Percentiles rank a stretch among this genome's conserved stretches.
Evolutionary conservation across 2,329 filamentous ascomycete species (phyloP).

Genomic region (Penicillium sp.): DNA sequence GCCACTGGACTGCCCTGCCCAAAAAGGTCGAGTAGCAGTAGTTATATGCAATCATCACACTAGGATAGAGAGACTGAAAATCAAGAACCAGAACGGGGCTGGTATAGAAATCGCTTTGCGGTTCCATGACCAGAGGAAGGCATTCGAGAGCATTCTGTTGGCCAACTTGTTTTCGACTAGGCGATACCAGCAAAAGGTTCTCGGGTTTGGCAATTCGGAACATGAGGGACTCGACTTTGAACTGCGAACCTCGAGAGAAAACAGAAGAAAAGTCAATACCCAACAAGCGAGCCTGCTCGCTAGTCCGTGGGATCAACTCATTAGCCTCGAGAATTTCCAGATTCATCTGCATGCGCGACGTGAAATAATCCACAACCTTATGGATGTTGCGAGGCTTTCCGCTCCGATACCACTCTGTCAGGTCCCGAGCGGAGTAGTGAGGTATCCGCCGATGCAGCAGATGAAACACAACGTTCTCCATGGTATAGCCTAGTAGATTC

Average conservation of each 20-base stretch:
- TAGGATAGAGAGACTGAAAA: slow-evolving; percentile 94
- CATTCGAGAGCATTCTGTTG: slow-evolving; percentile 93
- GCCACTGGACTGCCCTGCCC: slow-evolving; percentile 78
- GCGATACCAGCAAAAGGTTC: slow-evolving; percentile 85
- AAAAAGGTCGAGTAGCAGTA: slow-evolving; percentile 98
- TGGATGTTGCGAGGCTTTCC: slow-evolving; percentile 63
- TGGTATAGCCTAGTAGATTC: slow-evolving; percentile 85
- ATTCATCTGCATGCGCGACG: slow-evolving; percentile 70
- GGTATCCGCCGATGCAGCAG: slow-evolving; percentile 81
- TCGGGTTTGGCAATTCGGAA: slow-evolving; percentile 97
- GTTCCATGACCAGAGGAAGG: slow-evolving; percentile 93
- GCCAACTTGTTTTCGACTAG: slow-evolving; percentile 85
- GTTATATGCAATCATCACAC: slow-evolving; percentile 98
- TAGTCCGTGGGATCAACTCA: slow-evolving; percentile 81
- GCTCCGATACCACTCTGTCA: slow-evolving; percentile 78
- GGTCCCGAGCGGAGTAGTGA: slow-evolving; percentile 72
- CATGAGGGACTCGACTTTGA: slow-evolving; percentile 98
- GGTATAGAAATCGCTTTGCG: slow-evolving; percentile 87
- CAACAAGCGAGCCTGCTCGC: slow-evolving; percentile 86
- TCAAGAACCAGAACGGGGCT: slow-evolving; percentile 87
- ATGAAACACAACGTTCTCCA: slow-evolving; percentile 95
- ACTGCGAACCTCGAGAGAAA: slow-evolving; percentile 89
- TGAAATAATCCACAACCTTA: slow-evolving; percentile 74
- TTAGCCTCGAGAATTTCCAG: slow-evolving; percentile 89
- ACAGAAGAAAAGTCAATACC: slow-evolving; percentile 97